These are phyloP conservation scores for Rhinocladiella mackenziei DNA, from an alignment of 2,329 filamentous ascomycete species.

Conservation along the genomic window DNA sequence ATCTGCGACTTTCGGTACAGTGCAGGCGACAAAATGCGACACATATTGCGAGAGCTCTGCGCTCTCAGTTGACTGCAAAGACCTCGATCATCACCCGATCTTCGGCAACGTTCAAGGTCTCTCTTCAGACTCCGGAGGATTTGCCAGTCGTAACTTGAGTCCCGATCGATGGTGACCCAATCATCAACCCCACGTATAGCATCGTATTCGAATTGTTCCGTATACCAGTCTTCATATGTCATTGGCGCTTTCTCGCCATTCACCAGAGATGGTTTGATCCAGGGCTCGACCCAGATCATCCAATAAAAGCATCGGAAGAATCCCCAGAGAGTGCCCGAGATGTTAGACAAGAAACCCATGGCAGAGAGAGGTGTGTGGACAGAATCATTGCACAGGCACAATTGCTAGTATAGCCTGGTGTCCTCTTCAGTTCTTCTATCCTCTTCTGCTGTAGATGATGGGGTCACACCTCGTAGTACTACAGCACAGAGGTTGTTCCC, in stretches of 20 bases:
- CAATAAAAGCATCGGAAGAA: conserved; percentile 12
- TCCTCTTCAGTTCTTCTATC: too few relatives aligned
- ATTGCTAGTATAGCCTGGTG: too few relatives aligned
- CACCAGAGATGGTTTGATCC: conserved; percentile 9
- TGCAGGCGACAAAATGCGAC: conserved; percentile 77
- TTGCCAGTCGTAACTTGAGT: conserved; percentile 22
- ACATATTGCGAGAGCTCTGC: conserved; percentile 67
- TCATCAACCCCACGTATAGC: conserved; percentile 18
- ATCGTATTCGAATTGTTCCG: conserved; percentile 11
- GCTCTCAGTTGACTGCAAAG: conserved; percentile 22
- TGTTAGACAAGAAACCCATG: conserved; percentile 11
- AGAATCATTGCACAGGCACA: too few relatives aligned
- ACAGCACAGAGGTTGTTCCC: too few relatives aligned
- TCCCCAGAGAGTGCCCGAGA: conserved; percentile 10
- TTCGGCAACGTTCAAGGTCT: conserved; percentile 22
- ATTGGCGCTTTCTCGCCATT: neutral
- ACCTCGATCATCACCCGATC: conserved; percentile 15
- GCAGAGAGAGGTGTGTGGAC: neutral
- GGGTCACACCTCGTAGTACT: too few relatives aligned
- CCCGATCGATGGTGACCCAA: conserved; percentile 13
- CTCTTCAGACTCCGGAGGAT: conserved; percentile 15
- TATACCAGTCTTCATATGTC: conserved; percentile 18
- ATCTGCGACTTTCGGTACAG: conserved; percentile 82
- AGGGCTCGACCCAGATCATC: conserved; percentile 16
- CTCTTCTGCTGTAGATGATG: too few relatives aligned